Conservation (phyloP, 768 basidiomycete species). For the Naganishia vaughanmartiniae region DNA sequence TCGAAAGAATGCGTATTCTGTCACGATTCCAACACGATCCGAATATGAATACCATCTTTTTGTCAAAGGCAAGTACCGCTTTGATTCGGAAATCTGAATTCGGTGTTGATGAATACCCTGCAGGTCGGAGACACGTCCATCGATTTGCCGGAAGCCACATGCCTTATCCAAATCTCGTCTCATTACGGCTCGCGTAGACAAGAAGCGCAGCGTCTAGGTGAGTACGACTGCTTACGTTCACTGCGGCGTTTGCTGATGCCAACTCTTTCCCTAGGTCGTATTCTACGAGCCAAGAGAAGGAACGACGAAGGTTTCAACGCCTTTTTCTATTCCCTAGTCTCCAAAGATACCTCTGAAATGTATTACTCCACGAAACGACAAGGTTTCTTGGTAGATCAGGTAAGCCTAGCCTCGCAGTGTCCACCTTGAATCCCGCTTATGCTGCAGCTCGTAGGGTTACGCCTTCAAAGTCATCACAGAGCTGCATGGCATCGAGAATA, state of each 20-base stretch:
- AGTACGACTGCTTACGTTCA: conserved; percentile 4
- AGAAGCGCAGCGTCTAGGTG: conserved; percentile 93
- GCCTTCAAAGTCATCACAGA: conserved; percentile 99
- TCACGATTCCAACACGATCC: conserved; percentile 95
- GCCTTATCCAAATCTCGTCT: conserved; percentile 97
- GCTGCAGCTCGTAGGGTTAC: conserved; percentile 61
- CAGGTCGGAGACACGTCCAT: conserved; percentile 98
- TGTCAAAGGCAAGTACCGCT: conserved; percentile 72
- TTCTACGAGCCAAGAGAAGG: conserved; percentile 90
- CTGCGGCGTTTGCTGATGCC: conserved; percentile 5
- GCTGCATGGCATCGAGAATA: conserved; percentile 81
- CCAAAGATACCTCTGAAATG: conserved; percentile 99
- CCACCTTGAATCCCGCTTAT: not conserved
- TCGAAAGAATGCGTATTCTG: conserved; percentile 90
- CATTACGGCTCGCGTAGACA: conserved; percentile 98
- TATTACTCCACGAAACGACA: conserved; percentile 98
- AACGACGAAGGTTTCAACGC: conserved; percentile 99
- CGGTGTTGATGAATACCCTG: not conserved
- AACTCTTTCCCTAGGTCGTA: conserved; percentile 64
- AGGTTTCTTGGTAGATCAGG: conserved; percentile 95
- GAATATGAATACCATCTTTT: conserved; percentile 93
- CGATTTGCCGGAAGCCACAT: conserved; percentile 97
- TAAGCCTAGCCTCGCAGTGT: conserved; percentile 27
- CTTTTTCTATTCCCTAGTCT: conserved; percentile 98
- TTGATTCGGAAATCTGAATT: not conserved